Conservation (phyloP, 495 filamentous ascomycete species). For the Xylaria sp. region DNA sequence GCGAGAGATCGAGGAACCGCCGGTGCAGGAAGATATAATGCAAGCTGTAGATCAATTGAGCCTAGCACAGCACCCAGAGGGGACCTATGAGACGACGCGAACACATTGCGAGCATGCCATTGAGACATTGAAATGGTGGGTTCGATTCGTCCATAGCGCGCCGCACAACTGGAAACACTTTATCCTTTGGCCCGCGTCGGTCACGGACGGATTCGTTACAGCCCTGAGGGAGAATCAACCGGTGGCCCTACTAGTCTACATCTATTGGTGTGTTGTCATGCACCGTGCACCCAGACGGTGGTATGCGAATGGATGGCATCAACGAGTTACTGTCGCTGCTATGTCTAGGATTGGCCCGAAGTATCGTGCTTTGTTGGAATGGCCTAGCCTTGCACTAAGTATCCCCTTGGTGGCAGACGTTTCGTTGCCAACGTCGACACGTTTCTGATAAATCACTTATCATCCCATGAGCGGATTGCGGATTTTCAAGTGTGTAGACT, state of each 20-base stretch:
- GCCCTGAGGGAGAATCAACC: slow-evolving; percentile 29
- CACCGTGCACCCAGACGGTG: slow-evolving; percentile 32
- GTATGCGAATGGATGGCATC: slow-evolving; percentile 35
- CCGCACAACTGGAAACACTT: slow-evolving; percentile 36
- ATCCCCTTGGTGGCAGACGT: background rate
- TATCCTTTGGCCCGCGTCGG: slow-evolving; percentile 34
- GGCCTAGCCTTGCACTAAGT: background rate
- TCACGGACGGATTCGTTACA: slow-evolving; percentile 30
- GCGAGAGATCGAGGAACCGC: background rate
- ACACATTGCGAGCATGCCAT: slow-evolving; percentile 29
- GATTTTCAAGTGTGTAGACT: background rate
- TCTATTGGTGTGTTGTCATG: slow-evolving; percentile 40
- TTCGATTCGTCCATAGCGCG: slow-evolving; percentile 22
- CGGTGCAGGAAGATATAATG: slow-evolving; percentile 9
- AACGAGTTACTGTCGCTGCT: slow-evolving; percentile 27
- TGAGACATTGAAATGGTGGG: slow-evolving; percentile 30
- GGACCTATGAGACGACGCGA: slow-evolving; percentile 18
- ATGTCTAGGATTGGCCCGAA: slow-evolving; percentile 33
- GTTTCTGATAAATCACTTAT: background rate
- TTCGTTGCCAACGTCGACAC: background rate
- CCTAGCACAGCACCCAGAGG: slow-evolving; percentile 22
- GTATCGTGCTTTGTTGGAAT: slow-evolving; percentile 5
- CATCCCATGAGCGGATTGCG: background rate
- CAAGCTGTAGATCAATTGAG: slow-evolving; percentile 28
- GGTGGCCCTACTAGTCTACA: slow-evolving; percentile 33